Conservation (phyloP, 2,329 filamentous ascomycete genomes). For the Zymoseptoria ardabiliae region DNA sequence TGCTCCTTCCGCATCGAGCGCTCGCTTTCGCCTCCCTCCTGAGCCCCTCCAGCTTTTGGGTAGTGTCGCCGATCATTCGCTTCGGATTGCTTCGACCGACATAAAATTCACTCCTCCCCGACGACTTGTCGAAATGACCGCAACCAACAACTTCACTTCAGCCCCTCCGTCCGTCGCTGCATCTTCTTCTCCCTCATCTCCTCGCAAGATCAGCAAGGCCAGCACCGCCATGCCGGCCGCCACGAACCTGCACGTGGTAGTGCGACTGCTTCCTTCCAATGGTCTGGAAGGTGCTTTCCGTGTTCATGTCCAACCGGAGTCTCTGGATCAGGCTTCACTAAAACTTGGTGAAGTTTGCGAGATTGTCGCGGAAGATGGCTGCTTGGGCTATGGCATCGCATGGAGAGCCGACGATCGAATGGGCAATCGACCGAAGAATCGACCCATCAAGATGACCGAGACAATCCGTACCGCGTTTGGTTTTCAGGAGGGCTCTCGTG, state of each 20-base stretch:
- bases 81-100: neutral
- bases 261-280: constrained; percentile 37
- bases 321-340: constrained; percentile 49
- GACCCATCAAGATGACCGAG: constrained; percentile 64
- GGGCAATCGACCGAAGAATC: constrained; percentile 54
- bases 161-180: neutral
- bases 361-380: constrained; percentile 38
- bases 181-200: neutral
- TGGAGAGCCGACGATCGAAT: constrained; percentile 49
- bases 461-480: constrained; percentile 64
- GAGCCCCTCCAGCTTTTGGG: neutral
- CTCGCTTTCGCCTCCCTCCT: neutral
- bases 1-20: neutral
- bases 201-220: neutral
- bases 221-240: constrained; percentile 8
- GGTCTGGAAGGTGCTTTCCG: constrained; percentile 50
- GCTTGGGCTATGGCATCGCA: constrained; percentile 51
- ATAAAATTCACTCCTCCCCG: neutral
- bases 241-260: constrained; percentile 38
- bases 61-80: neutral
- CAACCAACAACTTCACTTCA: neutral
- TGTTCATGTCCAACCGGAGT: constrained; percentile 50
- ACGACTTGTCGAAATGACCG: neutral
- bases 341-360: constrained; percentile 53
- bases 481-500: constrained; percentile 63